Percentiles rank a stretch among this genome's conserved stretches.
Conservation (phyloP, 164 flowering plant species). For the Kingdonia uniflora region DNA sequence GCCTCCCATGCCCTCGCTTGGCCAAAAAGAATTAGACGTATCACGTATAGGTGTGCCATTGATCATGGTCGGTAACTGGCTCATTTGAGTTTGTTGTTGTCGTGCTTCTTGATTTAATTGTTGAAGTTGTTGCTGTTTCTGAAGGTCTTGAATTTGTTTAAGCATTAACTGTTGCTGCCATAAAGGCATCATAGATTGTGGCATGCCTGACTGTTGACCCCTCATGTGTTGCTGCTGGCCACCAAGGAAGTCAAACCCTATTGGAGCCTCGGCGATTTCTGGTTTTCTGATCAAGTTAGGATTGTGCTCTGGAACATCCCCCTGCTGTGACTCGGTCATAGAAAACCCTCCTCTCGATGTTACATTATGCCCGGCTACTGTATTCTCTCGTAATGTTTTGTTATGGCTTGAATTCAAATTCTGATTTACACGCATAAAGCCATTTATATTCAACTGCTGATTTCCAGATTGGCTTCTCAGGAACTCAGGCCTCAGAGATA, state of each 20-base stretch:
- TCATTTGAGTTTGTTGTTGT: conserved; percentile 33
- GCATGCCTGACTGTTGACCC: conserved; percentile 29
- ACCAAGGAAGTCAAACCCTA: conserved; percentile 23
- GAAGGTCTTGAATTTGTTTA: conserved; percentile 61
- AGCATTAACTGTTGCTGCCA: conserved; percentile 57
- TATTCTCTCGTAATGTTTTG: conserved; percentile 14
- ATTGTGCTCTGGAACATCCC: conserved; percentile 23
- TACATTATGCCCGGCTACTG: too few relatives aligned
- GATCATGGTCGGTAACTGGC: conserved; percentile 28
- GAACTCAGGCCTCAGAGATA: conserved; percentile 27
- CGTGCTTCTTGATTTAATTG: conserved; percentile 37
- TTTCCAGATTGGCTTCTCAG: conserved; percentile 24
- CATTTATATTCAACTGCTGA: conserved; percentile 32
- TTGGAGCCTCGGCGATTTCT: conserved; percentile 22
- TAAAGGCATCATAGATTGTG: conserved; percentile 32
- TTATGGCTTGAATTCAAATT: conserved; percentile 27
- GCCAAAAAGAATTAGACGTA: conserved; percentile 20
- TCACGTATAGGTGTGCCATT: conserved; percentile 40
- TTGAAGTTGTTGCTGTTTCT: conserved; percentile 55
- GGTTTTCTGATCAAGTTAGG: conserved; percentile 16
- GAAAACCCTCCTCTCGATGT: conserved; percentile 32
- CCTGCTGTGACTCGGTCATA: conserved; percentile 29
- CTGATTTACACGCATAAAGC: conserved; percentile 29
- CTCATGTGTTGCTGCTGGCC: conserved; percentile 21
- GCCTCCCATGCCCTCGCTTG: conserved; percentile 16